Conservation (phyloP, 768 basidiomycete genomes). For the Tulasnella sp. region DNA sequence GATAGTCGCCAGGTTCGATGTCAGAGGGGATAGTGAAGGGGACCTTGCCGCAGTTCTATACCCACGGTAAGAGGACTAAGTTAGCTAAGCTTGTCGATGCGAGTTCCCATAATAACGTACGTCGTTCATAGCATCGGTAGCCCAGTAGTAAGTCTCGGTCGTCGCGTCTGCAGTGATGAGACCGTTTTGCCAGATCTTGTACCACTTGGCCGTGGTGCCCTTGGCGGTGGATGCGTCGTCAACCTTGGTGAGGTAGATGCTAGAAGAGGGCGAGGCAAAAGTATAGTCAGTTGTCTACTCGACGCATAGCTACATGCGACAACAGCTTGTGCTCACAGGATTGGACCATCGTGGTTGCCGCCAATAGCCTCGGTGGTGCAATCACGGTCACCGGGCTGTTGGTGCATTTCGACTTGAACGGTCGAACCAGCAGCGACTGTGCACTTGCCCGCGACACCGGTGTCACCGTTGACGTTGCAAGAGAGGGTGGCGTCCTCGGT, state of each 20-base stretch:
- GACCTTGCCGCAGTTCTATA: slow-evolving; percentile 28
- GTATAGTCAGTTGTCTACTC: slow-evolving; percentile 35
- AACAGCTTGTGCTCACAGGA: slow-evolving; percentile 25
- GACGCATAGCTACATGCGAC: not conserved
- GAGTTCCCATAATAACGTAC: not conserved
- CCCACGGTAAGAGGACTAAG: not conserved
- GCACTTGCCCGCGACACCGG: slow-evolving; percentile 36
- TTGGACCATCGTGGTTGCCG: slow-evolving; percentile 45
- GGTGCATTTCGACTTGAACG: slow-evolving; percentile 45
- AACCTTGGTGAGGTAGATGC: slow-evolving; percentile 34
- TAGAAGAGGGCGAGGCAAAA: not conserved
- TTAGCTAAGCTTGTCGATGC: not conserved
- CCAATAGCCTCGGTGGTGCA: slow-evolving; percentile 46
- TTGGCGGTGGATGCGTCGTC: slow-evolving; percentile 40
- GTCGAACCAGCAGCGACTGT: slow-evolving; percentile 27
- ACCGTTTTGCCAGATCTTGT: slow-evolving; percentile 46
- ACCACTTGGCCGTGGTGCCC: slow-evolving; percentile 40
- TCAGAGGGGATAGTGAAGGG: slow-evolving; percentile 41
- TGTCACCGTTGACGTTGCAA: slow-evolving; percentile 39
- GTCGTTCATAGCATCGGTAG: slow-evolving; percentile 20
- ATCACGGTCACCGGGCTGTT: slow-evolving; percentile 41
- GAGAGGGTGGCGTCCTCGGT: slow-evolving; percentile 36
- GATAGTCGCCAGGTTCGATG: slow-evolving; percentile 41
- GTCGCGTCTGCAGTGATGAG: slow-evolving; percentile 41
- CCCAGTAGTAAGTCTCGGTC: slow-evolving; percentile 10